phyloP scores from a whole-genome alignment of 305 asterid genomes.

The Nicotiana rustica region DNA sequence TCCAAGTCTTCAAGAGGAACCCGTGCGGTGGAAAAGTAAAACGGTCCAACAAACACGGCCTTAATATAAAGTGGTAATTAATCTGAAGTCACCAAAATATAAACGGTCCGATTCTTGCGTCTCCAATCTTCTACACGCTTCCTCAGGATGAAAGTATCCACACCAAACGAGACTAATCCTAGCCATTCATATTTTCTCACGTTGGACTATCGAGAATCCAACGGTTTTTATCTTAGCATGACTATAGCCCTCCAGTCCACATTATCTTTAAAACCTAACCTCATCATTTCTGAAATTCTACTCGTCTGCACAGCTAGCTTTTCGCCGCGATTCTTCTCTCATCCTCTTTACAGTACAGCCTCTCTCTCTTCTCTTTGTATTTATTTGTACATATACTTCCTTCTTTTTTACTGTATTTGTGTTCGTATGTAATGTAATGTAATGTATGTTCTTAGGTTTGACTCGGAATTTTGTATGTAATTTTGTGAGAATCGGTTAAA shows the following conservation, averaged over 20 bases:
- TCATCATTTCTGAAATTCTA: slow-evolving; percentile 11
- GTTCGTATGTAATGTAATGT: neutral
- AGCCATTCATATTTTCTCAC: neutral
- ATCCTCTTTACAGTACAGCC: neutral
- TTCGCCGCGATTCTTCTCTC: neutral
- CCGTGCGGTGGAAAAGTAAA: neutral
- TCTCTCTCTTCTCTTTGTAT: neutral
- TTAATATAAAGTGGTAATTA: neutral
- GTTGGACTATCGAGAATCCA: neutral
- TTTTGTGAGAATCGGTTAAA: neutral
- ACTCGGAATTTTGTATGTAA: neutral
- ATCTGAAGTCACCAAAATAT: neutral
- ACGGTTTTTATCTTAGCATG: neutral
- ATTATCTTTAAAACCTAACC: slow-evolving; percentile 22
- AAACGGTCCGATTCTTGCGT: slow-evolving; percentile 22
- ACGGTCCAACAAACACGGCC: slow-evolving; percentile 30
- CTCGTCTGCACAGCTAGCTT: slow-evolving; percentile 15
- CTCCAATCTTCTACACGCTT: slow-evolving; percentile 31
- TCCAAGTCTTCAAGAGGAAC: neutral
- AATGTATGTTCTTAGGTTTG: neutral
- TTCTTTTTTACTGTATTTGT: neutral
- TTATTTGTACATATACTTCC: neutral
- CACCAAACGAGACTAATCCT: neutral
- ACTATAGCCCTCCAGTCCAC: neutral
- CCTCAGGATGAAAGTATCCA: neutral